phyloP scores from a whole-genome alignment of 2,329 filamentous ascomycete species.

The Cryphonectria naterciae region DNA sequence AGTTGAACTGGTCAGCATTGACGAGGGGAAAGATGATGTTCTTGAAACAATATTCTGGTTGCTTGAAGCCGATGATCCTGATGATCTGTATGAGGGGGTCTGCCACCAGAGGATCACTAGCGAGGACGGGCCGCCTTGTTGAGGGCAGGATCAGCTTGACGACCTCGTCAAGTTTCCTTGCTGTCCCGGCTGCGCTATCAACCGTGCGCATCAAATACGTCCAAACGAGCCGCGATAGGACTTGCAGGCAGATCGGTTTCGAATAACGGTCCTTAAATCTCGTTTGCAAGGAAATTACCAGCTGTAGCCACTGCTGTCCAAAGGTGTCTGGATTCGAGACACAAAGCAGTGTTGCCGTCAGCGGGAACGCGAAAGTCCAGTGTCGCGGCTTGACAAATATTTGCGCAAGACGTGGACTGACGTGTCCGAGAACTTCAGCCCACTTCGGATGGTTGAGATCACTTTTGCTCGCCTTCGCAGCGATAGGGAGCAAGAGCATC shows the following conservation, averaged over 20 bases:
- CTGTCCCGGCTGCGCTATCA: conserved; percentile 69
- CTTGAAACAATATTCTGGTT: conserved; percentile 91
- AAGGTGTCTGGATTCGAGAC: conserved; percentile 86
- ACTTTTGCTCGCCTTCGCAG: conserved; percentile 73
- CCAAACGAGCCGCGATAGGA: conserved; percentile 89
- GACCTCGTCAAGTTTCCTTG: conserved; percentile 87
- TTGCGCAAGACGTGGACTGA: conserved; percentile 78
- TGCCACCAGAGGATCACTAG: conserved; percentile 80
- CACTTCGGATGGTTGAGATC: conserved; percentile 83
- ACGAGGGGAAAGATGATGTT: conserved; percentile 94
- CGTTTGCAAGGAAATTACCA: conserved; percentile 76
- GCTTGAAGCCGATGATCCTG: conserved; percentile 89
- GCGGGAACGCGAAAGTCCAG: conserved; percentile 85
- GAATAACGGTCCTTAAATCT: conserved; percentile 83
- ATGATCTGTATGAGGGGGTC: conserved; percentile 94
- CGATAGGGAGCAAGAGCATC: conserved; percentile 82
- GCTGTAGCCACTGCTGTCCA: conserved; percentile 80
- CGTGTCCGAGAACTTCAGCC: conserved; percentile 79
- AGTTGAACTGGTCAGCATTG: conserved; percentile 85
- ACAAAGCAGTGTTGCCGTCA: conserved; percentile 86
- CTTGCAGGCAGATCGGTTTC: conserved; percentile 80
- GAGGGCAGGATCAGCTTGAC: conserved; percentile 81
- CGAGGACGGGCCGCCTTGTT: conserved; percentile 78
- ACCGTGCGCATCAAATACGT: conserved; percentile 87
- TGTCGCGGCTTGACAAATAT: conserved; percentile 92